Evolutionary conservation across 495 filamentous ascomycete species (phyloP).

Genomic region (Bathelium albidoporum): DNA sequence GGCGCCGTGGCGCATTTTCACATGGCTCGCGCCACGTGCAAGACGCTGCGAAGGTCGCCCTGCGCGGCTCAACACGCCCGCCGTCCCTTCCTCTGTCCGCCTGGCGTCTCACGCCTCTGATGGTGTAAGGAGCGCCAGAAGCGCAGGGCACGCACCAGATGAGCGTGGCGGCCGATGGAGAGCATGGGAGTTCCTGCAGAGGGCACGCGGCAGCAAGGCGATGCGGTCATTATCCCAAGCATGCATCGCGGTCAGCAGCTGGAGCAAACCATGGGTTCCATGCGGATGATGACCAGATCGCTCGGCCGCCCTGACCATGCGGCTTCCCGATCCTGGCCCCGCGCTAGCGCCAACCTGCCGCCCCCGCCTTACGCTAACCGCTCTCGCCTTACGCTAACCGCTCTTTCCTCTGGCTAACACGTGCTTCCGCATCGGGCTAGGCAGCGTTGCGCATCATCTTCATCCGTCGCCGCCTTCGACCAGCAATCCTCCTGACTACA

Average conservation of each 20-base stretch:
- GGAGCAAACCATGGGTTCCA: neutral
- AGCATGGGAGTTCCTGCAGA: neutral
- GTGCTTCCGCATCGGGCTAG: neutral
- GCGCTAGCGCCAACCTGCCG: neutral
- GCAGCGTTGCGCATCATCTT: conserved; percentile 6
- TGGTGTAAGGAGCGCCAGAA: neutral
- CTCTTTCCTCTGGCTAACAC: neutral
- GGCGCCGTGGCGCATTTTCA: neutral
- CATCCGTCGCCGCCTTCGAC: conserved; percentile 26
- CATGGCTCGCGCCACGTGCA: neutral
- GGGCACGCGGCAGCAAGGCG: neutral
- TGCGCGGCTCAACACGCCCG: too few relatives aligned
- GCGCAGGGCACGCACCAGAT: neutral
- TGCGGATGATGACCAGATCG: conserved; percentile 1
- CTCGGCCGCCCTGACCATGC: neutral
- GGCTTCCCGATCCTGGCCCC: neutral
- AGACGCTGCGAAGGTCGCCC: neutral
- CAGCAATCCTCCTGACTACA: conserved; percentile 15
- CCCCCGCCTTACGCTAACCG: neutral
- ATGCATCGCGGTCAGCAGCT: neutral
- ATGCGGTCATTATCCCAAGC: neutral
- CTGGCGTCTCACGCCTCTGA: neutral
- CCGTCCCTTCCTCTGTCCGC: neutral
- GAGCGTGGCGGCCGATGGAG: neutral
- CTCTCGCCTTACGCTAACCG: neutral